These are phyloP conservation scores for Coemansia sp. DNA, from an alignment of 192 early-diverging fungal genomes.

Conservation along the genomic window DNA sequence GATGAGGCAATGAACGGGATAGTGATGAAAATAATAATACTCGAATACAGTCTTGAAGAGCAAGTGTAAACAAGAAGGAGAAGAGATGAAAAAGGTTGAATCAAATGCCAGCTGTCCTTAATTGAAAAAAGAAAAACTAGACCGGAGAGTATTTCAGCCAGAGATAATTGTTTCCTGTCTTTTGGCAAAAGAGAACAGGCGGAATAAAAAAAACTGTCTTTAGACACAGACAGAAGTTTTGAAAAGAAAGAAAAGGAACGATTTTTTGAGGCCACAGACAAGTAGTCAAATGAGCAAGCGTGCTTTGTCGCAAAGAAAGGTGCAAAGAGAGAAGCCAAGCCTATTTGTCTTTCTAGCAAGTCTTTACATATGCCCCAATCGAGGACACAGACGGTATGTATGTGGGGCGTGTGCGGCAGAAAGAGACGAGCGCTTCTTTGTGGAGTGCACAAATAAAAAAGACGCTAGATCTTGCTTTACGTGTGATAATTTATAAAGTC, in stretches of 20 bases:
- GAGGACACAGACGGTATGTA: background rate
- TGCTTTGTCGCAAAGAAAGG: slow-evolving; percentile 12
- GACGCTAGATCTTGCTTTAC: background rate
- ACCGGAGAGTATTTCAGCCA: too few species aligned
- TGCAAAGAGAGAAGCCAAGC: slow-evolving; percentile 11
- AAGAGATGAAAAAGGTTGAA: too few species aligned
- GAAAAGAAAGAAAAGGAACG: slow-evolving; percentile 10
- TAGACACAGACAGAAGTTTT: background rate
- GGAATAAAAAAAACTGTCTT: background rate
- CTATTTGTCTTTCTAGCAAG: slow-evolving; percentile 11
- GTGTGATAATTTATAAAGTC: background rate
- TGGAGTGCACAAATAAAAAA: background rate
- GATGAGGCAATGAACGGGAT: too few species aligned
- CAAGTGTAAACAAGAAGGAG: too few species aligned
- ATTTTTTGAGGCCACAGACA: background rate
- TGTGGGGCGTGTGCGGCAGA: background rate
- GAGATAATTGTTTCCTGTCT: background rate
- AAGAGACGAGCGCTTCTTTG: slow-evolving; percentile 2
- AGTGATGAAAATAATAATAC: too few species aligned
- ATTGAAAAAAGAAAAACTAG: too few species aligned
- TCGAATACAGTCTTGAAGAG: too few species aligned
- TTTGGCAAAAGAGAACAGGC: background rate
- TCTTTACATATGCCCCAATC: background rate
- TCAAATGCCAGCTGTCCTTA: too few species aligned
- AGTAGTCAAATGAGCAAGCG: background rate